Evolutionary conservation across 2,329 filamentous ascomycete genomes (phyloP).

Genomic region (Cladorrhinum sp.): DNA sequence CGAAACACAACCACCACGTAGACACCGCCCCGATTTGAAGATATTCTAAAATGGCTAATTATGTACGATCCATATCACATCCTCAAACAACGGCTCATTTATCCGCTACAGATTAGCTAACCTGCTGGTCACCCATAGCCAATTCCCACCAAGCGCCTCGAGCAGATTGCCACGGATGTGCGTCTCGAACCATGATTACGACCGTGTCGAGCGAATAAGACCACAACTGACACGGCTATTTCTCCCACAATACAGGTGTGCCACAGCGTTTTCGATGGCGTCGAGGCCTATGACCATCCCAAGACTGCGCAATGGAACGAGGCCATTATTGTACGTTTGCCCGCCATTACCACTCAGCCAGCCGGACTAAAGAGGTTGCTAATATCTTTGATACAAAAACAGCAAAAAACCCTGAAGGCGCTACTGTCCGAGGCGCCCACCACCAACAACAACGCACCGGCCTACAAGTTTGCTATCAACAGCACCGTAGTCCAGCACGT

Average conservation of each 20-base stretch:
- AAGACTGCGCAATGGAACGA: conserved; percentile 88
- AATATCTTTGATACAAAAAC: too few species aligned
- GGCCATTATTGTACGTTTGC: conserved; percentile 75
- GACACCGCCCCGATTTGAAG: conserved; percentile 4
- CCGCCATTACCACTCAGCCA: not conserved
- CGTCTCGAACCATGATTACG: conserved; percentile 31
- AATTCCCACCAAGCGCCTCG: conserved; percentile 70
- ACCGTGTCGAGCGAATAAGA: not conserved
- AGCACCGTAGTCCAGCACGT: conserved; percentile 97
- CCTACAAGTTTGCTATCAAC: conserved; percentile 94
- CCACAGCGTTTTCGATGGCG: conserved; percentile 68
- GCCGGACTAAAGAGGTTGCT: too few species aligned
- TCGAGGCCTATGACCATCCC: conserved; percentile 80
- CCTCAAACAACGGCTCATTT: not conserved
- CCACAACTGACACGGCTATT: not conserved
- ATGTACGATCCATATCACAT: conserved; percentile 15
- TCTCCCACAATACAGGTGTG: conserved; percentile 61
- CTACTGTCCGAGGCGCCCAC: conserved; percentile 73
- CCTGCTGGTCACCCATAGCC: conserved; percentile 57
- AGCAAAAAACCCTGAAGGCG: conserved; percentile 74
- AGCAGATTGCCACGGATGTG: conserved; percentile 84
- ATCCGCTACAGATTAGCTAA: conserved; percentile 12
- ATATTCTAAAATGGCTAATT: conserved; percentile 24
- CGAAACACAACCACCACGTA: not conserved
- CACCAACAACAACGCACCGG: conserved; percentile 53